Base-by-base conservation (phyloP, 257 asterid species). In the Solanum medicagineum region DNA sequence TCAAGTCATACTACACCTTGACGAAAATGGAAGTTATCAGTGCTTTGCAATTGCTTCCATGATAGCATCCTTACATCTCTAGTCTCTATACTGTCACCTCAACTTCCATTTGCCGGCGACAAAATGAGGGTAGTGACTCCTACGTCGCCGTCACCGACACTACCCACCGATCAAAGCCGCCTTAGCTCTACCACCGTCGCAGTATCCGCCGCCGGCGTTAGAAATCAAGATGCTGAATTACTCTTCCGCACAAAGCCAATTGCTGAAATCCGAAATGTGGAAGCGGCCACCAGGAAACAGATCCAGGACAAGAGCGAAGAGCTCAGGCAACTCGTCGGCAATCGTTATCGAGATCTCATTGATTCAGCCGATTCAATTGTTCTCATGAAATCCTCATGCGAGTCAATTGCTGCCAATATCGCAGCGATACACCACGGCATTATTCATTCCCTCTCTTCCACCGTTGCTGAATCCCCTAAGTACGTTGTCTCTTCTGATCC, bases 321-420 rank as follows among this genome's bases (percentile, higher is more conserved):
- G 92, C 96, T 97, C 77, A 94, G 99, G 16, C 98, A 94, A 85
- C 89, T 95, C 49, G 98, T 95, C 59, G 99, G 99, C 12, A 95
- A 92, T 77, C 93, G 99, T 36, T 97, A 95, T 87, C 93, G 99
- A 20, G 99, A 97, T 92, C 97, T 97, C 45, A 97, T 97, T 80
- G 99, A 97, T 86, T 97, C 99, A 15, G 98, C 99, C 7, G 99
- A 97, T 87, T 93, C 98, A 82, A 97, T 97, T 85, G 97, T 97
- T 20, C 88, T 88, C 29, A 97, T 97, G 99, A 95, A 97, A 92
- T 92, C 98, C 13, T 90, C 98, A 29, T 91, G 98, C 49, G 97
- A 94, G 92, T 91, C 94, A 54, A 97, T 97, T 81, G 91, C 94
- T 53, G 91, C 93, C 17, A 97, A 95, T 63, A 92, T 97, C 55